Base-by-base conservation (phyloP, 306 rosid species). In the Pterocarpus macrocarpus region DNA sequence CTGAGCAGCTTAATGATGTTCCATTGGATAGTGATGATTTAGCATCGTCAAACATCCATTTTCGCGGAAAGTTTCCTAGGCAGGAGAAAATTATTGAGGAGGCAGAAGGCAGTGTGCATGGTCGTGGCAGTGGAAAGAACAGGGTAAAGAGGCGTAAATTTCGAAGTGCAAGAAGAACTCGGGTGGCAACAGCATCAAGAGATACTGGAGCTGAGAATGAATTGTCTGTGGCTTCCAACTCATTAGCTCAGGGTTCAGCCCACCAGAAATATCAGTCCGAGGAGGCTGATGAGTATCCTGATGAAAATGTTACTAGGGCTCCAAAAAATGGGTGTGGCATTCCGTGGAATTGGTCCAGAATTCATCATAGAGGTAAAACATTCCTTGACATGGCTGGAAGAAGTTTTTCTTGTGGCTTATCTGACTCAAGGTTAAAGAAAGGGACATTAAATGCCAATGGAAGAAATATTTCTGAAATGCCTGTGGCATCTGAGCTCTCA, bases 291-390 rank as follows among this genome's bases (percentile, higher is more conserved):
- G 93, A 83, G 33, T 85, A 77, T 52, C 89, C 35, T 5, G 89
- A 85, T 52, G 89, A 83, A 74, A 93, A 92, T 85, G 90, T 96
- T 80, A 88, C 90, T 13, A 89, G 91, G 62, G 98, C 94, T 65
- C 97, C 99, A 32, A 85, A 86, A 83, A 96, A 96, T 76, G 97
- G 98, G 59, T 96, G 99, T 79, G 99, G 99, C 63, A 88, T 96
- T 82, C 99, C 98, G 10, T 96, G 97, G 97, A 96, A 93, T 84
- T 96, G 99, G 99, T 96, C 99, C 59, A 90, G 94, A 80, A 96
- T 96, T 88, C 99, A 96, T 86, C 87, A 93, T 57, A 88, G 99
- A 76, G 94, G 99, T 69, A 96, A 92, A 82, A 86, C 96, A 61
- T 80, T 96, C 84, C 89, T 96, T 82, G 99, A 96, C 88, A 84